Evolutionary conservation across 129 eudicot species (phyloP), one percentile per base, ranked within the genome.

Genomic region (Flaveria brownii): DNA sequence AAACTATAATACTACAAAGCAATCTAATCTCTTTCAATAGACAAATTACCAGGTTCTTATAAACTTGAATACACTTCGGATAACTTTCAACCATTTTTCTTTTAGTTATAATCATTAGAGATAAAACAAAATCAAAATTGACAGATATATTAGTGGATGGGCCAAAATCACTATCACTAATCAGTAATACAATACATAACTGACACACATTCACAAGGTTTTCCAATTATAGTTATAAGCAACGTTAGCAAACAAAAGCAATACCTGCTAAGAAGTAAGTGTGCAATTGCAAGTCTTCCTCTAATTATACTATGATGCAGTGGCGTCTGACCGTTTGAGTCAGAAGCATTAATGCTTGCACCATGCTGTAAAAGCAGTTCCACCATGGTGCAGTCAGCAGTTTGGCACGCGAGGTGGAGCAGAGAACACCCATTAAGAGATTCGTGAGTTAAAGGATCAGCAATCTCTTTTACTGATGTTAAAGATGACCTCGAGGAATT

Each of bases 341-440:
- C 98, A 72, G 80, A 78, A 49, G 88, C 85, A 64, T 87, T 80
- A 3, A 88, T 69, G 64, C 84, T 81, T 43, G 98, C 97, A 25
- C 98, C 98, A 68, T 90, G 84, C 71, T 90, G 98, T 54, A 93
- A 68, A 51, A 93, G 93, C 75, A 93, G 83, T 80, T 93, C 98
- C 25, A 93, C 96, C 98, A 93, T 93, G 64, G 91, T 87, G 67
- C 87, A 71, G 80, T 93, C 98, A 65, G 93, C 86, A 68, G 87
- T 86, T 81, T 91, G 98, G 74, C 93, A 91, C 11, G 97, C 97
- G 5, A 93, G 77, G 78, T 93, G 98, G 78, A 93, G 96, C 80
- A 93, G 61, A 2, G 90, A 88, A 79, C 97, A 87, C 1, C 97
- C 96, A 41, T 93, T 89, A 83, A 78, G 86, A 78, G 60, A 62